Evolutionary conservation across 345 rosid species (phyloP), one percentile per base, ranked within the genome.

Genomic region (Gossypioides kirkii): DNA sequence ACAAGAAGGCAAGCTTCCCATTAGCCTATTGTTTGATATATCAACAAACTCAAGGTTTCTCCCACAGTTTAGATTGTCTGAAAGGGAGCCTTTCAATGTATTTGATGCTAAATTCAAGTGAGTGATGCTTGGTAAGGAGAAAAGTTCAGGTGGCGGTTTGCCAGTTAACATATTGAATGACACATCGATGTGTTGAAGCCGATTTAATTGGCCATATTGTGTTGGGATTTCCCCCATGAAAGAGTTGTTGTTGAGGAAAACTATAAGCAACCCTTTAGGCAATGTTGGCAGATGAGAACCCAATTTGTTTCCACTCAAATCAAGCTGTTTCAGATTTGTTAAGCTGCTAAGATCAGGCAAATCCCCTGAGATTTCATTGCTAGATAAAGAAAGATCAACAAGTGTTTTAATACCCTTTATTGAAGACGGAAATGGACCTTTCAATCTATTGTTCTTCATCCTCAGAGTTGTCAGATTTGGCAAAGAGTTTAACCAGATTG

Each of bases 161-260:
- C 97, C 94, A 73, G 78, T 89, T 25, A 95, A 74, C 83, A 74
- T 79, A 82, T 92, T 95, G 76, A 81, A 85, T 66, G 98, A 91
- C 69, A 95, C 75, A 82, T 92, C 98, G 72, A 94, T 90, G 77
- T 94, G 95, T 60, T 90, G 97, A 76, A 94, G 92, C 79, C 81
- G 88, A 80, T 64, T 77, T 79, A 94, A 76, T 50, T 70, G 74
- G 45, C 87, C 82, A 75, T 85, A 87, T 74, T 83, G 85, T n/a
- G 50, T 74, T 0, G 90, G 90, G 77, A 94, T 87, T 65, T 79
- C 78, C 7, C 97, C 97, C 13, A 91, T 80, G 92, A 92, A 79
- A 0, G 83, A 87, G 80, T 92, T 94, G 76, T 83, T 86, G 82
- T 93, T 84, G 18, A 94, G 85, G 22, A 92, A 88, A 80, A 81